A percentile compares a stretch with the other conserved stretches of the same genome.
Evolutionary conservation across 768 basidiomycete genomes (phyloP).

Genomic region (Phaffia tasmanica): DNA sequence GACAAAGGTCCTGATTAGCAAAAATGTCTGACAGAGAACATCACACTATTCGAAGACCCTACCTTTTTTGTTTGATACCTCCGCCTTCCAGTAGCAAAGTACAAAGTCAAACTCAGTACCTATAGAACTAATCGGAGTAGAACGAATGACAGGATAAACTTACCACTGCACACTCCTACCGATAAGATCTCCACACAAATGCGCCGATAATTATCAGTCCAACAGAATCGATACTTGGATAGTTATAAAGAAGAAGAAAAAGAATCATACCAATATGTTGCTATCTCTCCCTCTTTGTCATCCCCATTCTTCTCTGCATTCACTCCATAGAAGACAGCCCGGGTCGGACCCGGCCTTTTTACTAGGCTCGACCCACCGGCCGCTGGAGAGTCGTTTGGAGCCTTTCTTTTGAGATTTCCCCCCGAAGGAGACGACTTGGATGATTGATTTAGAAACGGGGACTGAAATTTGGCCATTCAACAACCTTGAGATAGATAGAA

Average conservation of each 20-base stretch:
- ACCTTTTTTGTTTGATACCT: slow-evolving; percentile 22
- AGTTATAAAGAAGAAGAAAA: neutral
- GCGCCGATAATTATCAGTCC: too few species aligned
- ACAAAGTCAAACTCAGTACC: neutral
- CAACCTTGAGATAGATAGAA: too few species aligned
- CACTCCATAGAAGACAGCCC: slow-evolving; percentile 1
- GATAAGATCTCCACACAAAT: too few species aligned
- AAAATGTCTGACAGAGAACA: neutral
- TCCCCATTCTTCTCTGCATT: neutral
- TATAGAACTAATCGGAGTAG: neutral
- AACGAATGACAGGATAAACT: neutral
- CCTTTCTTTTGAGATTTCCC: too few species aligned
- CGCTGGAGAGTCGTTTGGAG: too few species aligned
- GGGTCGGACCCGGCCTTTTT: neutral
- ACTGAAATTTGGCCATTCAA: too few species aligned
- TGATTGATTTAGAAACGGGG: too few species aligned
- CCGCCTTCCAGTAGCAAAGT: slow-evolving; percentile 5
- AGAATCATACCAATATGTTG: neutral
- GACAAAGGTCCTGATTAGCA: neutral
- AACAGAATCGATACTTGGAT: too few species aligned
- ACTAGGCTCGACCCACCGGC: too few species aligned
- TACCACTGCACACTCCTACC: slow-evolving; percentile 17
- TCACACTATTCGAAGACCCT: neutral
- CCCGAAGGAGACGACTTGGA: too few species aligned
- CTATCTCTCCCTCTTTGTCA: neutral